Evolutionary conservation across 2,329 filamentous ascomycete genomes (phyloP).

Genomic region (Myriosclerotinia scirpicola): DNA sequence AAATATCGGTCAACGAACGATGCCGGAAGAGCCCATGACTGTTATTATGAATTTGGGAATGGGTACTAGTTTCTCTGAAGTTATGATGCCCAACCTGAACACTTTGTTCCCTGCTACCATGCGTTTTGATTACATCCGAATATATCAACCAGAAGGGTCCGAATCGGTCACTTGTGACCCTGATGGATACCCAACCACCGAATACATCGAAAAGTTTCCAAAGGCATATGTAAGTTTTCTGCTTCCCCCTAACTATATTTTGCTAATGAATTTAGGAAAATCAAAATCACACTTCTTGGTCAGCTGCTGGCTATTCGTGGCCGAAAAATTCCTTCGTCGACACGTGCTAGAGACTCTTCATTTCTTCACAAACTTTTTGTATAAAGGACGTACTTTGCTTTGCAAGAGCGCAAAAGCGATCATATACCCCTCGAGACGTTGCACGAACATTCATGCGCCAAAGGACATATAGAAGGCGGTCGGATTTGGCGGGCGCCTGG

Average conservation of each 20-base stretch:
- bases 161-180: slow-evolving; percentile 67
- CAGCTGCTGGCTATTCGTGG: slow-evolving; percentile 54
- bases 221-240: slow-evolving; percentile 54
- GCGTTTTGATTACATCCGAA: slow-evolving; percentile 68
- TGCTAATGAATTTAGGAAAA: slow-evolving; percentile 47
- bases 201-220: slow-evolving; percentile 63
- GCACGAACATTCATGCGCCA: slow-evolving; percentile 23
- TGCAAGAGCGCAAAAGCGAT: slow-evolving; percentile 23
- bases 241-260: background rate
- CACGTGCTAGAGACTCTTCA: slow-evolving; percentile 45
- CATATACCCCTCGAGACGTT: slow-evolving; percentile 23
- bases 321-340: slow-evolving; percentile 62
- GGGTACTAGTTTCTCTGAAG: slow-evolving; percentile 61
- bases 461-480: slow-evolving; percentile 26
- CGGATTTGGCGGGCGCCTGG: slow-evolving; percentile 20
- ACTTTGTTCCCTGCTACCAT: slow-evolving; percentile 62
- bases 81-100: slow-evolving; percentile 58
- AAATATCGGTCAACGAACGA: slow-evolving; percentile 64
- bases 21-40: slow-evolving; percentile 67
- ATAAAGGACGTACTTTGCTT: slow-evolving; percentile 29
- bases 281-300: slow-evolving; percentile 61
- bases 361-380: slow-evolving; percentile 26
- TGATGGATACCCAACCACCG: slow-evolving; percentile 62
- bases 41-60: slow-evolving; percentile 71
- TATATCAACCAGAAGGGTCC: slow-evolving; percentile 59